Conservation (phyloP, 1,139 yeast genomes). For the Eremothecium coryli region DNA sequence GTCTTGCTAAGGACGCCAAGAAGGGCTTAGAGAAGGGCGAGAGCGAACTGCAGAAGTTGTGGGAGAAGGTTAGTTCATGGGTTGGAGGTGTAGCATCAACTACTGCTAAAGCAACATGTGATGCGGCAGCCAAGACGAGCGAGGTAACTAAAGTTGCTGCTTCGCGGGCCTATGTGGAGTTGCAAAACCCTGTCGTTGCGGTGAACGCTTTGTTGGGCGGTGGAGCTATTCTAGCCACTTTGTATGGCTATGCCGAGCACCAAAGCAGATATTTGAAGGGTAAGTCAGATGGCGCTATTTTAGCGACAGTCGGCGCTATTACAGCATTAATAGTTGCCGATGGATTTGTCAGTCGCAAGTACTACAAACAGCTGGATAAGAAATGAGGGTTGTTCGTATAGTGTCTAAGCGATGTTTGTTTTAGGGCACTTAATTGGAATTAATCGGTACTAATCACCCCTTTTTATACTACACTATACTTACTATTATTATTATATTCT, state of each 20-base stretch:
- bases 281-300: constrained; percentile 42
- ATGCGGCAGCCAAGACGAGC: constrained; percentile 10
- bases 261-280: constrained; percentile 31
- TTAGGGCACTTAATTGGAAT: too few species aligned
- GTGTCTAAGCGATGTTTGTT: background rate
- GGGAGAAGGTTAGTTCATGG: constrained; percentile 6
- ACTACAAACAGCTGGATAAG: constrained; percentile 44
- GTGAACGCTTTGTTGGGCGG: constrained; percentile 44
- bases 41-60: constrained; percentile 3
- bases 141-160: constrained; percentile 12
- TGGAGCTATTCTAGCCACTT: constrained; percentile 43
- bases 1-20: constrained; percentile 11
- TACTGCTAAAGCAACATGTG: constrained; percentile 6
- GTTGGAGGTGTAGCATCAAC: constrained; percentile 5
- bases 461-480: too few species aligned
- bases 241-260: constrained; percentile 47
- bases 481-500: too few species aligned
- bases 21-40: constrained; percentile 6
- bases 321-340: constrained; percentile 50
- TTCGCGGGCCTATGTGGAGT: constrained; percentile 29
- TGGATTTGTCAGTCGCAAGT: constrained; percentile 43
- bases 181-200: constrained; percentile 56
- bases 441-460: too few species aligned
- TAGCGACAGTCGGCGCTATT: constrained; percentile 45
- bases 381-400: too few species aligned